Evolutionary conservation across 2,329 filamentous ascomycete genomes (phyloP).

Genomic region (Aspergillus aculeatinus): DNA sequence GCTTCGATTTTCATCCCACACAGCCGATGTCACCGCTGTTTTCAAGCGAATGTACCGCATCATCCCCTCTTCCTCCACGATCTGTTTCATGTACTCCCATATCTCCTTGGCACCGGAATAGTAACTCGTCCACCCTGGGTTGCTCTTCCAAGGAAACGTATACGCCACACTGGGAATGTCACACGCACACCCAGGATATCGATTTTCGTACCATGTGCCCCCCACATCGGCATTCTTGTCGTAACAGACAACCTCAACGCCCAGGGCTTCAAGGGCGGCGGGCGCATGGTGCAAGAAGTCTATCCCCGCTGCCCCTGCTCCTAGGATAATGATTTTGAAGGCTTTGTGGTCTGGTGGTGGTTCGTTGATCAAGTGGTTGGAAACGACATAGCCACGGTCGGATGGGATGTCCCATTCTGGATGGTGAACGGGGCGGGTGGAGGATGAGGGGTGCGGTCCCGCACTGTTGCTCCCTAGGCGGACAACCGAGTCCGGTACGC

Average conservation of each 20-base stretch:
- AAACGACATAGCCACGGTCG: constrained; percentile 3
- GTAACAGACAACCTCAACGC: constrained; percentile 23
- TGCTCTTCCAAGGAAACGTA: constrained; percentile 5
- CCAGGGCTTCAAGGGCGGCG: constrained; percentile 33
- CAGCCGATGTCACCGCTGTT: background rate
- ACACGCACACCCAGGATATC: constrained; percentile 35
- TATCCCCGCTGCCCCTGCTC: constrained; percentile 39
- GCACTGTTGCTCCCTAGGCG: constrained; percentile 7
- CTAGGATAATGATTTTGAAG: constrained; percentile 35
- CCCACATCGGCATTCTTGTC: constrained; percentile 33
- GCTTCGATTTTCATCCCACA: constrained; percentile 3
- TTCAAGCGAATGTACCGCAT: constrained; percentile 7
- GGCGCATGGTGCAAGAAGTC: constrained; percentile 33
- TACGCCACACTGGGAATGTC: constrained; percentile 21
- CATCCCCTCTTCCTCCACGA: constrained; percentile 9
- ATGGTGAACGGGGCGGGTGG: constrained; percentile 3
- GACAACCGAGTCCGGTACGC: background rate
- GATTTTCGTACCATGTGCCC: constrained; percentile 35
- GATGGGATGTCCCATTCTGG: constrained; percentile 7
- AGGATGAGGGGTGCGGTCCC: constrained; percentile 7
- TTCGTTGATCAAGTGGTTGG: constrained; percentile 9
- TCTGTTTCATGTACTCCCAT: constrained; percentile 7
- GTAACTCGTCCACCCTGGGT: constrained; percentile 5
- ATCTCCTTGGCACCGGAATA: constrained; percentile 20
- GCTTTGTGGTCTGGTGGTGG: constrained; percentile 8